Base-by-base conservation (phyloP, 345 rosid species). In the Populus nigra region DNA sequence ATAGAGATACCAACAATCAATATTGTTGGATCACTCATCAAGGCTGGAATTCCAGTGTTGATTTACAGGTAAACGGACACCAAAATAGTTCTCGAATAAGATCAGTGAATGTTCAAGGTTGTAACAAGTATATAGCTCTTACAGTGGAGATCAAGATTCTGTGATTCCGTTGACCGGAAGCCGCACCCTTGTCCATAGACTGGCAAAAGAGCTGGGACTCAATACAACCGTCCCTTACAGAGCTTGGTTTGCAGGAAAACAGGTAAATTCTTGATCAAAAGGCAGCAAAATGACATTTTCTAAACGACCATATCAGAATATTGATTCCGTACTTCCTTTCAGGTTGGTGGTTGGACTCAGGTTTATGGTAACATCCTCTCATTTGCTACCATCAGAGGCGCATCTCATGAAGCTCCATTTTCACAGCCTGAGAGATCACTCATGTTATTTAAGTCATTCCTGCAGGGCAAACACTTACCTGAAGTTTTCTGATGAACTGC, bases 361-460 rank as follows among this genome's bases (percentile, higher is more conserved):
- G 98, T 90, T 77, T 90, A 93, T 63, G 57, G 78, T 22, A 31
- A 36, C 67, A 69, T 79, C 53, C 71, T 79, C 17, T 74, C 82
- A 15, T 94, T 91, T 87, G 97, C 98, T n/a, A 94, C 98, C 22
- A 91, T 93, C 45, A 85, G 98, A 89, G 98, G 98, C 78, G 98
- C 98, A 50, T 85, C 98, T 5, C 98, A 94, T 63, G 98, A 95
- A 85, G 99, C 93, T 38, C 99, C 99, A 23, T 93, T 91, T 78
- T 93, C 98, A 20, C 99, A 95, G 89, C 99, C 98, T 10, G 91
- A 92, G 84, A 89, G 98, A 85, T 95, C 99, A 8, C 88, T 95
- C n/a, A 91, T 89, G 77, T 85, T 95, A 53, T 95, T 95, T 86
- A 88, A 84, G 78, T 90, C 94, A 45, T 89, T 95, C 83, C 81